Conservation (phyloP, 1,284 basidiomycete species). For the Sanghuangporus weigelae region DNA sequence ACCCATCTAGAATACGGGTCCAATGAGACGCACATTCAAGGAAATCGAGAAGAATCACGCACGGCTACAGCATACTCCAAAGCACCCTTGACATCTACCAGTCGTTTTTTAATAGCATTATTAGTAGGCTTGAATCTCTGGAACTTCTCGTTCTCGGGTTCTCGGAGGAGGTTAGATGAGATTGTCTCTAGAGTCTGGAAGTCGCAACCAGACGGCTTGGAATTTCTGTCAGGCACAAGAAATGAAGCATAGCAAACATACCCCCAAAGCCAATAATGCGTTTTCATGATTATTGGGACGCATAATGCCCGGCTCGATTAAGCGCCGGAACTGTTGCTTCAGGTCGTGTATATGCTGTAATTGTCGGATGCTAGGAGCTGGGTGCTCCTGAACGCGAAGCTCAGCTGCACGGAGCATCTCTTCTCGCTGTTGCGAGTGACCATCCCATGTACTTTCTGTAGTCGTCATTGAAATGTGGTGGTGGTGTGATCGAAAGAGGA, state of each 20-base stretch:
- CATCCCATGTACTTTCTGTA: background rate
- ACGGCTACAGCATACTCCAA: conserved; percentile 76
- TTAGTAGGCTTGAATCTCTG: conserved; percentile 73
- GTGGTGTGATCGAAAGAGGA: background rate
- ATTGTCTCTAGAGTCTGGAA: conserved; percentile 58
- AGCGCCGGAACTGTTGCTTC: conserved; percentile 63
- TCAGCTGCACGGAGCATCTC: conserved; percentile 8
- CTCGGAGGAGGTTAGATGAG: conserved; percentile 65
- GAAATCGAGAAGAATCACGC: conserved; percentile 22
- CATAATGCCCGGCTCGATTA: conserved; percentile 73
- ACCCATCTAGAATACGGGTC: conserved; percentile 49
- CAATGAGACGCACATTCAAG: background rate
- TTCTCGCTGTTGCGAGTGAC: background rate
- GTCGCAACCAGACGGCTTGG: background rate
- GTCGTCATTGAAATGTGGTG: background rate
- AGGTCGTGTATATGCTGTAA: conserved; percentile 54
- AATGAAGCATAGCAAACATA: conserved; percentile 25
- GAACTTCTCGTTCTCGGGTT: conserved; percentile 67
- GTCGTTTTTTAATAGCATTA: conserved; percentile 23
- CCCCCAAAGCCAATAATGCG: conserved; percentile 58
- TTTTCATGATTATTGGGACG: conserved; percentile 61
- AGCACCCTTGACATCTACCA: conserved; percentile 54
- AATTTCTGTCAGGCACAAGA: background rate
- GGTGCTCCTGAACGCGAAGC: conserved; percentile 1
- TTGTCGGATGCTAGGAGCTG: conserved; percentile 22